These are phyloP conservation scores for Blastosporella zonata DNA, from an alignment of 1,284 basidiomycete species.

Conservation along the genomic window DNA sequence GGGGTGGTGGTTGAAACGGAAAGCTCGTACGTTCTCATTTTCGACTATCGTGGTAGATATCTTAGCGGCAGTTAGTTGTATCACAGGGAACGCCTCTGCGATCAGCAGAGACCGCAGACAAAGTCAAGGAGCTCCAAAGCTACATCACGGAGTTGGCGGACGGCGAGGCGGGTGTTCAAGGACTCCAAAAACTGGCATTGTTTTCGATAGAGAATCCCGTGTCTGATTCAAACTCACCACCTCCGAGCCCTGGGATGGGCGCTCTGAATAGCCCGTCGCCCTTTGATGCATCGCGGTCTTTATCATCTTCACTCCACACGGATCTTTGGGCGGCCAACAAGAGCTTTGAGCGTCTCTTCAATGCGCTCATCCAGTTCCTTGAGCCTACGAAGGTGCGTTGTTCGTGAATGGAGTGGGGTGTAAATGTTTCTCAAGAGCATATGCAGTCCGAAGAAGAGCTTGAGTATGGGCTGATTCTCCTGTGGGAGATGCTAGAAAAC, in stretches of 20 bases:
- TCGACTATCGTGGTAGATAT: slow-evolving; percentile 5
- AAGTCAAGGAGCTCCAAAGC: slow-evolving; percentile 45
- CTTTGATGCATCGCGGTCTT: slow-evolving; percentile 35
- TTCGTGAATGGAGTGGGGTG: slow-evolving; percentile 5
- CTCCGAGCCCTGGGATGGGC: slow-evolving; percentile 39
- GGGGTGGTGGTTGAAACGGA: slow-evolving; percentile 77
- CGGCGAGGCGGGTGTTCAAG: slow-evolving; percentile 45
- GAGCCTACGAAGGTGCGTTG: slow-evolving; percentile 51
- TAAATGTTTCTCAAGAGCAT: slow-evolving; percentile 20
- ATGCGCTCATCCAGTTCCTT: slow-evolving; percentile 57
- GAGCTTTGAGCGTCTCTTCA: slow-evolving; percentile 63
- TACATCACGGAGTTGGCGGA: slow-evolving; percentile 53
- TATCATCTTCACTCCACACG: slow-evolving; percentile 42
- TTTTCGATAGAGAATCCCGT: slow-evolving; percentile 60
- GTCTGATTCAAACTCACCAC: slow-evolving; percentile 42
- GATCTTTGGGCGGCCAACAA: slow-evolving; percentile 67
- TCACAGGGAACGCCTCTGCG: slow-evolving; percentile 44
- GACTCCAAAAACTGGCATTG: slow-evolving; percentile 59
- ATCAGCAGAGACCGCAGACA: slow-evolving; percentile 34
- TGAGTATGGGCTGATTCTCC: slow-evolving; percentile 69
- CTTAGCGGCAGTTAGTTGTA: slow-evolving; percentile 40
- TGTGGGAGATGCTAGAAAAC: slow-evolving; percentile 75
- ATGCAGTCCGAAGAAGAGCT: slow-evolving; percentile 57
- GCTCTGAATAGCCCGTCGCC: slow-evolving; percentile 50
- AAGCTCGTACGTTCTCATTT: slow-evolving; percentile 47